Evolutionary conservation across 139 green algal genomes (phyloP).

Genomic region (Tetradesmus obliquus): DNA sequence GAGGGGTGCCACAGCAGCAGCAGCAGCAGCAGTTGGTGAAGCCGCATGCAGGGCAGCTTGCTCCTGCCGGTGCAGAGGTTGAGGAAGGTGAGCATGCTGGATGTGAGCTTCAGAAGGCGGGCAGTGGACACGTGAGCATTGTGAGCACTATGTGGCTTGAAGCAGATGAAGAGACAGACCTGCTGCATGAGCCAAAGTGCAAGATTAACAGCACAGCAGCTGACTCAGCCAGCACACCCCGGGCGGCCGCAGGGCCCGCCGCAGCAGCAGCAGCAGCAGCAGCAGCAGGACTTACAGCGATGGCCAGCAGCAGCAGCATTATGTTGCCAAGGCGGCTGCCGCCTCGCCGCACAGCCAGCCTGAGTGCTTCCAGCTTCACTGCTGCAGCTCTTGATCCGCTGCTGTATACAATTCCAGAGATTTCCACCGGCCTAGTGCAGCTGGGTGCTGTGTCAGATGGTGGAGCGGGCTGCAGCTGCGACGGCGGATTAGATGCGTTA

Average conservation of each 20-base stretch:
- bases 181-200: not conserved
- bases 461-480: not conserved
- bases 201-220: not conserved
- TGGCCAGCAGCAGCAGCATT: no score
- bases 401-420: not conserved
- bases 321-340: not conserved
- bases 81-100: not conserved
- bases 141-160: not conserved
- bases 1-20: not conserved
- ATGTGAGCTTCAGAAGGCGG: not conserved
- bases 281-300: not conserved
- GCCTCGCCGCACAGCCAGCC: not conserved
- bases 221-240: no score
- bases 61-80: not conserved
- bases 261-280: not conserved
- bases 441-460: not conserved
- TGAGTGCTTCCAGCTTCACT: not conserved
- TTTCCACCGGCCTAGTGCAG: not conserved
- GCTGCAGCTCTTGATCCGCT: not conserved
- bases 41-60: not conserved
- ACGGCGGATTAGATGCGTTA: not conserved
- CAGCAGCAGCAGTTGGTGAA: not conserved
- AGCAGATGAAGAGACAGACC: not conserved
- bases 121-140: not conserved
- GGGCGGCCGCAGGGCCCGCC: no score